Evolutionary conservation across 2,329 filamentous ascomycete genomes (phyloP), one percentile per base, ranked within the genome.

Genomic region (Hirsutella rhossiliensis): DNA sequence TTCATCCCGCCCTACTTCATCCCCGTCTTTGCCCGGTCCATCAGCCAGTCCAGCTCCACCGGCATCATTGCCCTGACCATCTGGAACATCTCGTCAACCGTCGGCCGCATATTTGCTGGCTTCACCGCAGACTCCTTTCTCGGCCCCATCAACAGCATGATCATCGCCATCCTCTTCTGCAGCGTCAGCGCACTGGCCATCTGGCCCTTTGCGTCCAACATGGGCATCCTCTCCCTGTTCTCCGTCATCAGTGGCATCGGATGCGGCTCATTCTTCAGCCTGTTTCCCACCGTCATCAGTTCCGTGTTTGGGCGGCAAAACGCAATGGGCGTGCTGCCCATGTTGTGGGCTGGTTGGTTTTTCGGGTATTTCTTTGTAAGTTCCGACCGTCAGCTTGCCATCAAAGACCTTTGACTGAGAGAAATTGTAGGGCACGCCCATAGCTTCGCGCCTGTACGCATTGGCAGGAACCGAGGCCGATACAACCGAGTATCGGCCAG

Each of bases 1-100:
- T 56, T 57, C 37, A 50, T 58, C 6, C 55, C 55, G 6, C 52
- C 56, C 1, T 58, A 58, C 48, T 58, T 58, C 20, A 56, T 58
- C 4, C 55, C 55, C 17, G 45, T 57, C 12, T 57, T 56, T 36
- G 50, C 54, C 11, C 23, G 51, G 4, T 52, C 56, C 4, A 50
- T 56, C 32, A 50, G 51, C 28, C 45, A 47, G 15, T 51, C 54
- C 0, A 46, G 44, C 9, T 49, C 51, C 5, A 51, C 49, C 0
- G 48, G 49, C 1, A 48, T 57, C 18, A 44, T 53, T 11, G 50
- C 50, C 3, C 42, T 58, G 17, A 53, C 55, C 1, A 48, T 52
- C 0, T 58, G 56, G 56, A 58, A 58, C 40, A 20, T 58, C 2
- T 51, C 56, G 1, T 58, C 56, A 1, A 53, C 56, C 1, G 43